phyloP scores from a whole-genome alignment of 1,284 basidiomycete genomes.

The Malassezia pachydermatis region DNA sequence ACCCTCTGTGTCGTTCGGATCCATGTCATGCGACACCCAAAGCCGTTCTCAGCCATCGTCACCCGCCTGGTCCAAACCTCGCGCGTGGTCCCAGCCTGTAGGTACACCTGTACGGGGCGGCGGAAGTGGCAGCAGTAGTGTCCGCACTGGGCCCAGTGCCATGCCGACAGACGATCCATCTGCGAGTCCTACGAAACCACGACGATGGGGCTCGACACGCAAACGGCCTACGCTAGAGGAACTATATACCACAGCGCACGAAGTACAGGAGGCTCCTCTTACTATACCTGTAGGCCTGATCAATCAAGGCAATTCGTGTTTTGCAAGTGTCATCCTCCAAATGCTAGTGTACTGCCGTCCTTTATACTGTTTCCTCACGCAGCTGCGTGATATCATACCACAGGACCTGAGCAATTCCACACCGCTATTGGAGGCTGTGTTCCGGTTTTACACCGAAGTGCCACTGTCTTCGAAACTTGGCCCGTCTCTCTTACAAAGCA shows the following conservation, averaged over 20 bases:
- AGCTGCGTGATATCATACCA: slow-evolving; percentile 56
- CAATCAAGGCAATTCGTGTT: slow-evolving; percentile 95
- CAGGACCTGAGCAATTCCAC: slow-evolving; percentile 55
- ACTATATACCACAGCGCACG: slow-evolving; percentile 21
- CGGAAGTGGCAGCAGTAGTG: too few species aligned
- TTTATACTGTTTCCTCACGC: slow-evolving; percentile 68
- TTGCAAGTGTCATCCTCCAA: slow-evolving; percentile 86
- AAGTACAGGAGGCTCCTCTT: slow-evolving; percentile 46
- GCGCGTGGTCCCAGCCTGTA: slow-evolving; percentile 2
- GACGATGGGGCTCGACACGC: too few species aligned
- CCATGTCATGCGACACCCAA: background rate
- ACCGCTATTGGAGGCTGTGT: slow-evolving; percentile 68
- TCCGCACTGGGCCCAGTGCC: too few species aligned
- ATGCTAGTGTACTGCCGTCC: slow-evolving; percentile 77
- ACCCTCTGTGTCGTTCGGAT: background rate
- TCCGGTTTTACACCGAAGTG: slow-evolving; percentile 27
- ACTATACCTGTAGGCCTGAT: slow-evolving; percentile 71
- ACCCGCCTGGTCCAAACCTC: slow-evolving; percentile 12
- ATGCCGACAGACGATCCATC: too few species aligned
- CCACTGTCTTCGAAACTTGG: slow-evolving; percentile 7
- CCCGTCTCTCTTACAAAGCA: slow-evolving; percentile 14
- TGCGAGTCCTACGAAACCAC: too few species aligned
- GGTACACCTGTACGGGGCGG: background rate
- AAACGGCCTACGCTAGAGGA: background rate
- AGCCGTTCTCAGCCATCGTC: slow-evolving; percentile 3